Conservation (phyloP, 495 filamentous ascomycete species). For the Cercophora scortea region DNA sequence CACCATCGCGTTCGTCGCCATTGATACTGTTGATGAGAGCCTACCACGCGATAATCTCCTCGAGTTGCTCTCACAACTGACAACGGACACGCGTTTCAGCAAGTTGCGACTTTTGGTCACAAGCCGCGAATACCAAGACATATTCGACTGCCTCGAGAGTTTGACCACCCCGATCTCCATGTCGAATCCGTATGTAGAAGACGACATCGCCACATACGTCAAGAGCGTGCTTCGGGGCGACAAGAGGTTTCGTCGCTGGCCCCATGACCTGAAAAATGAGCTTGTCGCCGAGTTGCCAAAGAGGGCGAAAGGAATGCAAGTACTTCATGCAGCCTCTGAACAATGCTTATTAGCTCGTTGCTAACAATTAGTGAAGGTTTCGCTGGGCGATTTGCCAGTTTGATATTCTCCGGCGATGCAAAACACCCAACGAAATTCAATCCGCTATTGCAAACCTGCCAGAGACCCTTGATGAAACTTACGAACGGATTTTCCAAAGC, state of each 20-base stretch:
- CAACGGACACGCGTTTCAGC: conserved; percentile 13
- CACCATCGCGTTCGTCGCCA: conserved; percentile 15
- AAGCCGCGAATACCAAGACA: conserved; percentile 35
- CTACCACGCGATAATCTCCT: conserved; percentile 9
- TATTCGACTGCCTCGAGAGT: conserved; percentile 12
- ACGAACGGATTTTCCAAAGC: no score
- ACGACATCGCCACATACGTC: conserved; percentile 28
- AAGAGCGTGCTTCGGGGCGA: conserved; percentile 7
- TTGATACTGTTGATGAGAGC: conserved; percentile 31
- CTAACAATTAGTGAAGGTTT: no score
- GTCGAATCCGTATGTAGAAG: conserved; percentile 23
- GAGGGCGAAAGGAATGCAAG: no score
- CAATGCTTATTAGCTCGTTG: no score
- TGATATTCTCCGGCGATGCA: no score
- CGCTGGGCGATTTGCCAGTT: no score
- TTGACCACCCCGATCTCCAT: conserved; percentile 20
- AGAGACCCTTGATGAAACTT: no score
- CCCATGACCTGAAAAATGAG: neutral
- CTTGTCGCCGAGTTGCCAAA: no score
- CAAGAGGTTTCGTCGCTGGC: conserved; percentile 16
- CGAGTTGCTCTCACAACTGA: conserved; percentile 13
- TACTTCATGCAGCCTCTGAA: no score
- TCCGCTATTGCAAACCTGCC: no score
- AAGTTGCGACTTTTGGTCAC: conserved; percentile 31
- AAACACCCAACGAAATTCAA: no score